Evolutionary conservation across 192 early-diverging fungal species (phyloP).

Genomic region (Coemansia sp.): DNA sequence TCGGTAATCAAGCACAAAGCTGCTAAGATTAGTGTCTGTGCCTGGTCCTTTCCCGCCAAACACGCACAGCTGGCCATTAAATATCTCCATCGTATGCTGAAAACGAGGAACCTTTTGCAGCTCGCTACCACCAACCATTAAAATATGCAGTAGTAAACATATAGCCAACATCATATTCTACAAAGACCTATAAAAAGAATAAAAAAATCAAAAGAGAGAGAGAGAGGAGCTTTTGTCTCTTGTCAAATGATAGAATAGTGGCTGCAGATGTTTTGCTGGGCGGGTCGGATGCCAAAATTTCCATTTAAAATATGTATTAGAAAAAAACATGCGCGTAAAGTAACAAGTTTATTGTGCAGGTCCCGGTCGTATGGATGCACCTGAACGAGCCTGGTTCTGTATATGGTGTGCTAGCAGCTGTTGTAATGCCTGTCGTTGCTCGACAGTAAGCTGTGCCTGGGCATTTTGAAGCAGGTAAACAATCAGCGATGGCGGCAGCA

Average conservation of each 20-base stretch:
- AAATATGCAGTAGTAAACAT: constrained; percentile 3
- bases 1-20: constrained; percentile 42
- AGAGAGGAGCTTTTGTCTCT: neutral
- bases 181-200: neutral
- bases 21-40: constrained; percentile 3
- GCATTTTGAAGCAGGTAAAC: constrained; percentile 25
- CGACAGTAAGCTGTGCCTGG: constrained; percentile 23
- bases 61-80: constrained; percentile 42
- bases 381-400: constrained; percentile 10
- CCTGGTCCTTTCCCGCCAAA: constrained; percentile 31
- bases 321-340: neutral
- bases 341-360: constrained; percentile 20
- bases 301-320: neutral
- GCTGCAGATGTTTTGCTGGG: neutral
- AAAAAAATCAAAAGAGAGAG: neutral
- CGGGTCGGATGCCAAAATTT: constrained; percentile 2
- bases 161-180: constrained; percentile 1
- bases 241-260: constrained; percentile 1
- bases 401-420: constrained; percentile 24
- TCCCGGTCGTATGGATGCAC: constrained; percentile 5
- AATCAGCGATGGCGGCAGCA: constrained; percentile 30
- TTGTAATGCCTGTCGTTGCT: constrained; percentile 24
- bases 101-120: constrained; percentile 28
- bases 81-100: constrained; percentile 49
- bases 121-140: neutral